These are phyloP conservation scores for Colletotrichum tamarilloi DNA, from an alignment of 2,329 filamentous ascomycete species.

Conservation along the genomic window DNA sequence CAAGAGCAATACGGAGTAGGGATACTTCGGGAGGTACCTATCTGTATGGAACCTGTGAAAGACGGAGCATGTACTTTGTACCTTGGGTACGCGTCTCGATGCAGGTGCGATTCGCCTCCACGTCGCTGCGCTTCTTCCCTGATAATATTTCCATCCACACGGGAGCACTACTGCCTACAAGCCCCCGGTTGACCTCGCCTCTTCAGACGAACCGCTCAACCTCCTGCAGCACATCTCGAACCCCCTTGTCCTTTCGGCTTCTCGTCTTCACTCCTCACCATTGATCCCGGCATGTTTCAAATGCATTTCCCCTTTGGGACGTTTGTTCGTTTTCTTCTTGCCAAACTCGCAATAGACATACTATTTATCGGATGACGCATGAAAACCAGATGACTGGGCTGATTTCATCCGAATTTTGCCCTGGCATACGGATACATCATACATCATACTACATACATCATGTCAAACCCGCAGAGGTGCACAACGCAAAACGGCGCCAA, in stretches of 20 bases:
- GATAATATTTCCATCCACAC: slow-evolving; percentile 2
- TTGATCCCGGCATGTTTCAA: slow-evolving; percentile 16
- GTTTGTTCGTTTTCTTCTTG: not conserved
- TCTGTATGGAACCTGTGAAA: too few species aligned
- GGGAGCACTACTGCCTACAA: not conserved
- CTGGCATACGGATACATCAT: not conserved
- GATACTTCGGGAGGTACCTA: too few species aligned
- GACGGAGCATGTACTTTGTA: too few species aligned
- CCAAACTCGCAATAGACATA: not conserved
- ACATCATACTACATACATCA: not conserved
- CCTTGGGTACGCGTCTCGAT: too few species aligned
- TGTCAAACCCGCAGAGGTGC: not conserved
- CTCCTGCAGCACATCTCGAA: slow-evolving; percentile 5
- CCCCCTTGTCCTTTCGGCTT: not conserved
- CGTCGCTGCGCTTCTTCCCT: not conserved
- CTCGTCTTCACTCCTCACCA: not conserved
- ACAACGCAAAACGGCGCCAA: not conserved
- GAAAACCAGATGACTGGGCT: not conserved
- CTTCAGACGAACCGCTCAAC: slow-evolving; percentile 6
- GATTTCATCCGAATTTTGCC: not conserved
- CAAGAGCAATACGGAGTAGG: not conserved
- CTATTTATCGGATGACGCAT: not conserved
- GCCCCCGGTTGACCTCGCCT: not conserved
- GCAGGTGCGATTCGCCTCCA: not conserved
- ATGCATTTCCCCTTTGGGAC: not conserved